phyloP scores from a whole-genome alignment of 345 rosid species.

The Zanthoxylum bungeanum region DNA sequence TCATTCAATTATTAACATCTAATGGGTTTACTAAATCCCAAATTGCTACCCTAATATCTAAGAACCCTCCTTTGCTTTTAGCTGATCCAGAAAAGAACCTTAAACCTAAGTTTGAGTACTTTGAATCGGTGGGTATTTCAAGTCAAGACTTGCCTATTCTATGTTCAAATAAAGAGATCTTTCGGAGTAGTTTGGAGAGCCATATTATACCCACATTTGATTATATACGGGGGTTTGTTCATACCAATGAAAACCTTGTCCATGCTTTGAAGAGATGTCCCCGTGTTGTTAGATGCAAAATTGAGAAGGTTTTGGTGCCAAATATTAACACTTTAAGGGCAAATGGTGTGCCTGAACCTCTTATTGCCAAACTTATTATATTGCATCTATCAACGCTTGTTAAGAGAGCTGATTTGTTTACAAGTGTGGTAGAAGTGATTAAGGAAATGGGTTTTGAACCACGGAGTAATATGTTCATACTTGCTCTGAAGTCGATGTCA shows the following conservation, averaged over 20 bases:
- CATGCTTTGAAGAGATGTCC: conserved; percentile 3
- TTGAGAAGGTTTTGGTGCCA: conserved; percentile 8
- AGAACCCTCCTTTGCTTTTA: conserved; percentile 6
- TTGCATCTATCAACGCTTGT: background rate
- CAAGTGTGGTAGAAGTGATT: conserved; percentile 11
- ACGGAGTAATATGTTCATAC: background rate
- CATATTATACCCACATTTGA: conserved; percentile 23
- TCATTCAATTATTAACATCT: conserved; percentile 23
- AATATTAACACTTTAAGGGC: conserved; percentile 19
- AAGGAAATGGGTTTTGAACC: conserved; percentile 27
- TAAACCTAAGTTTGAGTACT: conserved; percentile 29
- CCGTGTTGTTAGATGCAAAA: background rate
- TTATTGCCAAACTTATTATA: conserved; percentile 9
- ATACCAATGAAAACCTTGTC: conserved; percentile 22
- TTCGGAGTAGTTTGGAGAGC: conserved; percentile 9
- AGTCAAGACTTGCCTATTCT: conserved; percentile 16
- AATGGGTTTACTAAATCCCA: conserved; percentile 20
- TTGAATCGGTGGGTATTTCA: conserved; percentile 22
- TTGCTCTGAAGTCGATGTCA: conserved; percentile 14
- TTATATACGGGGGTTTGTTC: conserved; percentile 15
- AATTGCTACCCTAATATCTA: conserved; percentile 17
- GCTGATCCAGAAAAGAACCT: conserved; percentile 20
- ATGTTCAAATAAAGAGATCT: background rate
- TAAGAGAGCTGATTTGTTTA: conserved; percentile 12
- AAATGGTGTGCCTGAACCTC: conserved; percentile 24